Conservation (phyloP, 352 stramenopile genomes). For the Globisporangium orthogonon region DNA sequence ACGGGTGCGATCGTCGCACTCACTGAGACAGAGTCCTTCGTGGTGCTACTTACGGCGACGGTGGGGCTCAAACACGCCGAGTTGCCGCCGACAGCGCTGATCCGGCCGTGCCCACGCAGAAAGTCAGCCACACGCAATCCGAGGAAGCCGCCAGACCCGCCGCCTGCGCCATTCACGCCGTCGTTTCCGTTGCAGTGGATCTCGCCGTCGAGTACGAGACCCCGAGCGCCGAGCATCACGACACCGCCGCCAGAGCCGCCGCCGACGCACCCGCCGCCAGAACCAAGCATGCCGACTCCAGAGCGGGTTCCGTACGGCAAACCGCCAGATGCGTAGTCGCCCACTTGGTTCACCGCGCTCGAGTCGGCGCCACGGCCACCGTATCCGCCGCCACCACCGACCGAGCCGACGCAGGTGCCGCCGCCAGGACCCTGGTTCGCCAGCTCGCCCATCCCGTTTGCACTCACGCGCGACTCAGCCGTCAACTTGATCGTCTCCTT, state of each 20-base stretch:
- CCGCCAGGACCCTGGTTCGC: constrained; percentile 60
- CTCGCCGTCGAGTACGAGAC: constrained; percentile 61
- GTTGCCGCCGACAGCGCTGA: constrained; percentile 65
- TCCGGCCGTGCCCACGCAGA: constrained; percentile 46
- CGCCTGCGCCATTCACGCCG: constrained; percentile 46
- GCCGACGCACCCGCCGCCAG: constrained; percentile 59
- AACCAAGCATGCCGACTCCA: constrained; percentile 62
- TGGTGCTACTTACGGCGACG: constrained; percentile 17
- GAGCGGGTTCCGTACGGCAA: constrained; percentile 61
- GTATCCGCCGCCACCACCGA: constrained; percentile 65
- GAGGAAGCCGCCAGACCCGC: constrained; percentile 70
- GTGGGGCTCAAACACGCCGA: constrained; percentile 44
- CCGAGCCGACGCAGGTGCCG: constrained; percentile 45
- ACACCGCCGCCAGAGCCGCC: constrained; percentile 64
- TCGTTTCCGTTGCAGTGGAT: constrained; percentile 64
- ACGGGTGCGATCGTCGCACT: constrained; percentile 10
- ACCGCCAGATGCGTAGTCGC: constrained; percentile 56
- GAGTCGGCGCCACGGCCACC: constrained; percentile 68
- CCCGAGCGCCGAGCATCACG: constrained; percentile 50
- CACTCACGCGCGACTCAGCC: constrained; percentile 31
- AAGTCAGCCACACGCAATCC: constrained; percentile 53
- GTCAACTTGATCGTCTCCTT: constrained; percentile 39
- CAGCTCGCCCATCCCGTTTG: constrained; percentile 53
- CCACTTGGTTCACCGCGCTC: constrained; percentile 36
- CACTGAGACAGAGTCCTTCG: not conserved